Conservation (phyloP, 2,329 filamentous ascomycete species). For the Dothidotthia symphoricarpi region DNA sequence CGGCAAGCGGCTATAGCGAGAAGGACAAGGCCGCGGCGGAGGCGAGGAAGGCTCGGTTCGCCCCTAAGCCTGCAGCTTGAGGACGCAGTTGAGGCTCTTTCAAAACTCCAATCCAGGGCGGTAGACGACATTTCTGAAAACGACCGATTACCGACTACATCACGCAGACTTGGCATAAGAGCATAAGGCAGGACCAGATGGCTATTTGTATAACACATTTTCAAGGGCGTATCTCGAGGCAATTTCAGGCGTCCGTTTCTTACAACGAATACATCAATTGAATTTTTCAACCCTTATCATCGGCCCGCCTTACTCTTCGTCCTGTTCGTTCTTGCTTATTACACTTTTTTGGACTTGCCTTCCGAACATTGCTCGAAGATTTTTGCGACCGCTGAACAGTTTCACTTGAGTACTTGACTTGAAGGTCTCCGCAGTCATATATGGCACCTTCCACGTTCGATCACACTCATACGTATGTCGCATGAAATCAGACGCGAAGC, state of each 20-base stretch:
- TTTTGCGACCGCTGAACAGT: no score
- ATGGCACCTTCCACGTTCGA: no score
- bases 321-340: not conserved
- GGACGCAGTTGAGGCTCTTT: conserved; percentile 2
- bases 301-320: not conserved
- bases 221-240: conserved; percentile 22
- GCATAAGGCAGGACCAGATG: conserved; percentile 15
- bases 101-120: not conserved
- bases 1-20: conserved; percentile 29
- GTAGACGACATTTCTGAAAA: conserved; percentile 6
- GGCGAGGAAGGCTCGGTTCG: conserved; percentile 47
- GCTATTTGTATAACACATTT: conserved; percentile 25
- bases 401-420: no score
- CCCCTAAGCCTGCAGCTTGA: conserved; percentile 29
- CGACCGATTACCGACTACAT: conserved; percentile 1
- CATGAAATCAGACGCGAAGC: no score
- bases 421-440: no score
- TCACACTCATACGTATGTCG: no score
- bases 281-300: not conserved
- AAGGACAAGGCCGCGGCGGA: conserved; percentile 47
- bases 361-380: no score
- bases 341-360: no score
- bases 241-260: conserved; percentile 1
- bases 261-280: conserved; percentile 24
- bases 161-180: conserved; percentile 10